Percentiles rank a stretch among this genome's conserved stretches.
phyloP scores from a whole-genome alignment of 495 filamentous ascomycete genomes.

The Pyrenula massariospora region DNA sequence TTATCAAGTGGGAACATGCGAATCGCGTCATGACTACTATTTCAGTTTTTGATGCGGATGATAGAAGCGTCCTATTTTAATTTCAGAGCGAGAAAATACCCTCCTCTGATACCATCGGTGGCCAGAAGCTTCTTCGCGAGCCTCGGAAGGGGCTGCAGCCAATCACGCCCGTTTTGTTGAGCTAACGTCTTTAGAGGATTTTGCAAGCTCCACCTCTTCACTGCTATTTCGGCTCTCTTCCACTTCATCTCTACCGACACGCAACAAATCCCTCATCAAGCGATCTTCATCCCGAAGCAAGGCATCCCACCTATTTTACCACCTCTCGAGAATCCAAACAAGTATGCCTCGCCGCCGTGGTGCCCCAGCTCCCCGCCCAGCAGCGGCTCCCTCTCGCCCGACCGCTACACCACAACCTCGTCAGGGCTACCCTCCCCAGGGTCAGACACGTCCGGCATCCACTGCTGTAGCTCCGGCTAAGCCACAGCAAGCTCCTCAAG shows the following conservation, averaged over 20 bases:
- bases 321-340: slow-evolving; percentile 23
- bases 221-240: neutral
- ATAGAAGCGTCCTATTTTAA: too few relatives aligned
- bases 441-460: slow-evolving; percentile 61
- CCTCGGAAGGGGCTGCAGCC: slow-evolving; percentile 29
- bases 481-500: slow-evolving; percentile 34
- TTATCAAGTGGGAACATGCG: too few relatives aligned
- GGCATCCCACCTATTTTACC: slow-evolving; percentile 21
- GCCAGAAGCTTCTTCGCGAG: slow-evolving; percentile 32
- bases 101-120: slow-evolving; percentile 20
- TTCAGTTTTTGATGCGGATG: too few relatives aligned
- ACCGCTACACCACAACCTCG: slow-evolving; percentile 38
- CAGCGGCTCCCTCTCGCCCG: slow-evolving; percentile 47
- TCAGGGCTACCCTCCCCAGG: slow-evolving; percentile 31
- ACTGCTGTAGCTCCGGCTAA: slow-evolving; percentile 31
- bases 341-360: slow-evolving; percentile 73
- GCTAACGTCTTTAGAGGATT: neutral
- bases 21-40: too few relatives aligned
- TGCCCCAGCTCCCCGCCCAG: slow-evolving; percentile 51
- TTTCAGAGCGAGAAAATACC: too few relatives aligned
- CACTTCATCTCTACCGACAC: slow-evolving; percentile 1
- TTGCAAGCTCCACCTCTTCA: neutral
- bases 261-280: neutral
- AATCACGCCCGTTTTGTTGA: neutral
- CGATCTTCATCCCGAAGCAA: neutral